Conservation (phyloP, 108 stramenopile genomes). For the Hondaea fermentalgiana region DNA sequence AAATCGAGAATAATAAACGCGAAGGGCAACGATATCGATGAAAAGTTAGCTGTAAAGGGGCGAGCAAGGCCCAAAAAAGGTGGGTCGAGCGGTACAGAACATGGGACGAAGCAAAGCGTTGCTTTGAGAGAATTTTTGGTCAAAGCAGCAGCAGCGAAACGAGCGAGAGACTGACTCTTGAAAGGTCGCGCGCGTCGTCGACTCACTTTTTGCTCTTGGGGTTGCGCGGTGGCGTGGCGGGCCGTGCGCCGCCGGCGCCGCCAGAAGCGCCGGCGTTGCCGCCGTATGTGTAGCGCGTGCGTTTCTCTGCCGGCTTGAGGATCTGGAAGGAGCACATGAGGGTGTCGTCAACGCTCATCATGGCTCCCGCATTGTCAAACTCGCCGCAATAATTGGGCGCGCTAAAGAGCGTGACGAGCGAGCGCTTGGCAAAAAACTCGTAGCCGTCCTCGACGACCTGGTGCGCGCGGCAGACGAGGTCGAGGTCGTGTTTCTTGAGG, state of each 20-base stretch:
- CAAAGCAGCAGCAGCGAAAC: too few species aligned
- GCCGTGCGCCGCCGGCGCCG: neutral
- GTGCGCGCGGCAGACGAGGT: slow-evolving; percentile 98
- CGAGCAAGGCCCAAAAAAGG: too few species aligned
- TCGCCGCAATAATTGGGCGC: slow-evolving; percentile 99
- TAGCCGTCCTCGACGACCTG: slow-evolving; percentile 99
- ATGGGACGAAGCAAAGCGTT: too few species aligned
- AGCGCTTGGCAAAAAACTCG: slow-evolving; percentile 97
- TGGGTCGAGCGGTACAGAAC: too few species aligned
- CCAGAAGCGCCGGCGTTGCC: slow-evolving; percentile 6
- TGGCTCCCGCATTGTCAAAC: slow-evolving; percentile 98
- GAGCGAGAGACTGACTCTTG: neutral
- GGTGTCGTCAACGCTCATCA: slow-evolving; percentile 99
- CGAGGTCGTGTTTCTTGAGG: slow-evolving; percentile 90
- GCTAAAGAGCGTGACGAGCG: slow-evolving; percentile 94
- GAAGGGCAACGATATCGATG: too few species aligned
- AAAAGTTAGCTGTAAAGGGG: too few species aligned
- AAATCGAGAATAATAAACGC: too few species aligned
- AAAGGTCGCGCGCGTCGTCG: neutral
- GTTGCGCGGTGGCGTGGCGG: slow-evolving; percentile 4
- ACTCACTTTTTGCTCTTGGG: slow-evolving; percentile 4
- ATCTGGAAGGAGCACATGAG: slow-evolving; percentile 99
- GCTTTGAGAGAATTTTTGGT: too few species aligned
- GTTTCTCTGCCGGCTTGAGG: slow-evolving; percentile 98
- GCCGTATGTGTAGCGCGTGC: slow-evolving; percentile 51